These are phyloP conservation scores for Neofusicoccum ribis DNA, from an alignment of 2,329 filamentous ascomycete species.

Conservation along the genomic window DNA sequence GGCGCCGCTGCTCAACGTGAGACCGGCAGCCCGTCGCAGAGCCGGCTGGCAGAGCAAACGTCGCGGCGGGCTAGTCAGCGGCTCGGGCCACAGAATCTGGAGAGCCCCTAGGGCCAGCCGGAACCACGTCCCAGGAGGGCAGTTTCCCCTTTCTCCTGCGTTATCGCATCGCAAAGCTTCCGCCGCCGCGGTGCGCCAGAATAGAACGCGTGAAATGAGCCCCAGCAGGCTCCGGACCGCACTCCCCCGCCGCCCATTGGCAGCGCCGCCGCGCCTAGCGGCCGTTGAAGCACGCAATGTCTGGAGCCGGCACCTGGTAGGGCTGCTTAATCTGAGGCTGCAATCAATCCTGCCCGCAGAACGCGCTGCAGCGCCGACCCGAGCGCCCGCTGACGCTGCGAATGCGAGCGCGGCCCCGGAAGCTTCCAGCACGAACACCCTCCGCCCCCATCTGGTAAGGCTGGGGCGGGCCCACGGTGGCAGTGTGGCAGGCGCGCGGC, in stretches of 20 bases:
- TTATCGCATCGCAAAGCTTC: background rate
- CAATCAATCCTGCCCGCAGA: background rate
- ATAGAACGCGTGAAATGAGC: slow-evolving; percentile 2
- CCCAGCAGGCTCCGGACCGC: background rate
- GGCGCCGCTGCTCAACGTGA: background rate
- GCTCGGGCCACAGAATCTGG: slow-evolving; percentile 1
- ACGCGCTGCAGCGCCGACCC: background rate
- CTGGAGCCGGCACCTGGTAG: background rate
- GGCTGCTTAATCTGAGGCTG: background rate
- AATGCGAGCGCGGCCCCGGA: background rate
- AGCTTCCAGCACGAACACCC: background rate
- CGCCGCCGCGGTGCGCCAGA: background rate
- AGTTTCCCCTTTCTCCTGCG: slow-evolving; percentile 11
- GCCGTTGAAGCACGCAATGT: slow-evolving; percentile 16
- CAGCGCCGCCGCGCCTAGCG: background rate
- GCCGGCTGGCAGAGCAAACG: background rate
- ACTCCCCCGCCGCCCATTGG: background rate
- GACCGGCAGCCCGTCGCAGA: background rate
- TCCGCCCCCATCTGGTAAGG: slow-evolving; percentile 2
- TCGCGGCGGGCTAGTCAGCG: background rate
- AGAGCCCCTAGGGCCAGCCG: background rate
- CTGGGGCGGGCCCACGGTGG: background rate
- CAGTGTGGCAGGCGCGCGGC: background rate
- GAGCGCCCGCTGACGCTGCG: too few relatives aligned
- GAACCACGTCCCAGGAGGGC: background rate